phyloP scores from a whole-genome alignment of 2,329 filamentous ascomycete species.

The Laburnicola sp. region DNA sequence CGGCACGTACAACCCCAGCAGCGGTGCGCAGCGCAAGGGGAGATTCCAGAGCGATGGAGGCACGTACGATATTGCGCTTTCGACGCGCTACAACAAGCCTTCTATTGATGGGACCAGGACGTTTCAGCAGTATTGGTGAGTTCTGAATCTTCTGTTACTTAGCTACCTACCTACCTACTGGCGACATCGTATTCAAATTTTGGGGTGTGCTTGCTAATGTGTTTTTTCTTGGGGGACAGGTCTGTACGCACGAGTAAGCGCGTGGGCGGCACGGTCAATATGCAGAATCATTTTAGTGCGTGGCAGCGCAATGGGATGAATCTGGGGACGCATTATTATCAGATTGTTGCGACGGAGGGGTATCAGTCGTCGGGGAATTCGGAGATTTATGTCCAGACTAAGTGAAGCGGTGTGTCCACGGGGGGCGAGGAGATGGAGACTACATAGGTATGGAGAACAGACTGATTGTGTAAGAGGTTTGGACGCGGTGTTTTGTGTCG shows the following conservation, averaged over 20 bases:
- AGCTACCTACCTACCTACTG: no score
- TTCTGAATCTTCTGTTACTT: no score
- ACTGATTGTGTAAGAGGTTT: no score
- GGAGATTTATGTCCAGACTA: conserved; percentile 49
- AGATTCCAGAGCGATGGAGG: conserved; percentile 56
- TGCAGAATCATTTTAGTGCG: conserved; percentile 41
- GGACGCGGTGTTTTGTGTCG: no score
- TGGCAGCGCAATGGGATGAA: conserved; percentile 39
- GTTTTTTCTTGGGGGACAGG: no score
- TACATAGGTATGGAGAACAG: no score
- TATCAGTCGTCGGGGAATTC: conserved; percentile 56
- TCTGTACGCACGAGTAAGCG: conserved; percentile 41
- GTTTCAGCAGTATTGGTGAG: conserved; percentile 57
- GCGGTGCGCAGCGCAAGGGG: conserved; percentile 51
- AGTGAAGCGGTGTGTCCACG: no score
- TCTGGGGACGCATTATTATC: conserved; percentile 39
- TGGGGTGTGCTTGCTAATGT: no score
- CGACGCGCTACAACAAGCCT: conserved; percentile 54
- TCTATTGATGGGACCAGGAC: conserved; percentile 57
- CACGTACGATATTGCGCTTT: conserved; percentile 56
- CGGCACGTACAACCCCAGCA: conserved; percentile 51
- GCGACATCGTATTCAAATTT: no score
- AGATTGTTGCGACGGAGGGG: conserved; percentile 59
- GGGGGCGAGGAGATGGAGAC: no score
- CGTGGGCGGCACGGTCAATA: conserved; percentile 35